phyloP scores from a whole-genome alignment of 805 yeast species.

The Ogataea haglerorum region DNA sequence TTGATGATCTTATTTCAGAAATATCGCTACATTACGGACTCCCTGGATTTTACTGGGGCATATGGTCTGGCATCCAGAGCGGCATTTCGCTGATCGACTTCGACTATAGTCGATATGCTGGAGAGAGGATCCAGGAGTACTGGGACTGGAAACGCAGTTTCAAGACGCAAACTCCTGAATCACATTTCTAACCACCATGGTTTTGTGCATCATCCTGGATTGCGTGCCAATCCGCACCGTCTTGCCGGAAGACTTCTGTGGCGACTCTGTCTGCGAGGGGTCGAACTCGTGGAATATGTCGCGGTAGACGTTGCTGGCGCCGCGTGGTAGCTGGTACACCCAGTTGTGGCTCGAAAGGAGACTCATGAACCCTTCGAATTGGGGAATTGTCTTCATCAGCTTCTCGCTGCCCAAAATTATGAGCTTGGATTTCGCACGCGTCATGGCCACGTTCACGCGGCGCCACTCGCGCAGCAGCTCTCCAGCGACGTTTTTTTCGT shows the following conservation, averaged over 20 bases:
- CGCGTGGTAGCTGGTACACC: constrained; percentile 55
- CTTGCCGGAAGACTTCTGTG: constrained; percentile 1
- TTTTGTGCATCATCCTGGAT: constrained; percentile 16
- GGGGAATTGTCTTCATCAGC: constrained; percentile 51
- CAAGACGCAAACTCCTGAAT: constrained; percentile 14
- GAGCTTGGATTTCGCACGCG: constrained; percentile 82
- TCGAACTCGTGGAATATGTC: constrained; percentile 13
- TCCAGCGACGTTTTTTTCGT: constrained; percentile 63
- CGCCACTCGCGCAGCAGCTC: constrained; percentile 84
- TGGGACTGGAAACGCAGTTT: constrained; percentile 57
- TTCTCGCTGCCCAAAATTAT: constrained; percentile 75
- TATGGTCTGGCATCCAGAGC: constrained; percentile 77
- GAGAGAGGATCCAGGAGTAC: constrained; percentile 59
- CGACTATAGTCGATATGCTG: constrained; percentile 61
- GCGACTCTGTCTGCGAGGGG: constrained; percentile 1
- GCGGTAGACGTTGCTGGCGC: constrained; percentile 38
- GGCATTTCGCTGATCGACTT: constrained; percentile 68
- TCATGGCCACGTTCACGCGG: constrained; percentile 90
- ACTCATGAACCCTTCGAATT: constrained; percentile 57
- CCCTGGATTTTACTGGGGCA: constrained; percentile 85
- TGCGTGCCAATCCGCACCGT: constrained; percentile 10
- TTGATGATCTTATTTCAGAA: constrained; percentile 51
- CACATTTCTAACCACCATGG: constrained; percentile 19
- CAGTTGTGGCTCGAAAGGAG: constrained; percentile 57
- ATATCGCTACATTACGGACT: constrained; percentile 63